Base-by-base conservation (phyloP, 2,329 filamentous ascomycete species). In the Mollisiaceae sp. region DNA sequence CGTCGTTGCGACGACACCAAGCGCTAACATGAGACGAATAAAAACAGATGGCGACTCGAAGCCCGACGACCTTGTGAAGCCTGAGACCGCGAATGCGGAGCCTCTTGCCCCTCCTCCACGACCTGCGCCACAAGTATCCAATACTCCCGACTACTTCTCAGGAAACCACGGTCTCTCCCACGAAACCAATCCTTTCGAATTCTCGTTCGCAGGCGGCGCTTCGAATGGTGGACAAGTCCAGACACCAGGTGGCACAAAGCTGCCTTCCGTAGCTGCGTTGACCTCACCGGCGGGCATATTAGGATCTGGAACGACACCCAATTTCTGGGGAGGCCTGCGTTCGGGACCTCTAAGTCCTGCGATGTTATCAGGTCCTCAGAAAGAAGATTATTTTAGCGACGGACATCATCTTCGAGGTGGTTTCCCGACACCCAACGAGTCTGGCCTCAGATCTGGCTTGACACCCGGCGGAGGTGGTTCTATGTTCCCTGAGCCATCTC, bases 101-200 rank as follows among this genome's bases (percentile, higher is more conserved):
- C 87, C 89, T 63, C 84, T 92, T 75, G 88, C 89, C 71, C 89
- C 90, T 71, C 89, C 90, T 63, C 90, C 89, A 65, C 89, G 89
- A 78, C 86, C 88, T 63, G 80, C 80, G 14, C 43, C 63, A 22
- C 27, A 39, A 27, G 61, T 56, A 65, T 78, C 80, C 63, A 84
- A 88, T 72, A 86, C 86, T 9, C 86, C 87, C 56, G 90, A 93
- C 75, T 92, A 91, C 79, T 93, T 92, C 77, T 85, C 85, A 60
- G 83, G 82, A 65, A 82, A 85, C 68, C 84, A 85, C 72, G 80
- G 80, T 61, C 79, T 93, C 76, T 89, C 86, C 73, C 86, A 91
- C 77, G 95, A 98, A 82, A 93, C 93, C 66, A 98, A 99, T 79
- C 94, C 95, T 9, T 98, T 99, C 75, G 95, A 98, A 78, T 92